Conservation (phyloP, 305 asterid species). For the Fraxinus baroniana region DNA sequence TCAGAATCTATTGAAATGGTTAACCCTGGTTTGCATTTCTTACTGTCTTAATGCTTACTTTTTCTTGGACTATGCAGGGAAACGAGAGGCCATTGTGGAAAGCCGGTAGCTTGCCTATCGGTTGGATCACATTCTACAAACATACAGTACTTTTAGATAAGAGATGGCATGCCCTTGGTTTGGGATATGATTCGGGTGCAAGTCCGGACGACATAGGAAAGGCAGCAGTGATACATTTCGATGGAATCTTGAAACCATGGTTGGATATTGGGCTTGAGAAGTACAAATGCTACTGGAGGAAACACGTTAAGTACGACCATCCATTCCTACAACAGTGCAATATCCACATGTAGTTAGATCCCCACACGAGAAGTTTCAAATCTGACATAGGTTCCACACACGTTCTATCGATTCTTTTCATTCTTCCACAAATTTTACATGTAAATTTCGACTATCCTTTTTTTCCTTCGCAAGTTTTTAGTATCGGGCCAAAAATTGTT, state of each 20-base stretch:
- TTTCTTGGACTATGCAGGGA: conserved; percentile 45
- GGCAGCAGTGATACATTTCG: conserved; percentile 78
- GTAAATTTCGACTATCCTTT: conserved; percentile 37
- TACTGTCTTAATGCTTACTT: conserved; percentile 12
- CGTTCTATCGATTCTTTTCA: conserved; percentile 44
- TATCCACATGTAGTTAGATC: conserved; percentile 49
- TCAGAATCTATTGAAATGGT: background rate
- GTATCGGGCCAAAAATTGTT: conserved; percentile 16
- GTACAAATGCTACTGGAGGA: conserved; percentile 67
- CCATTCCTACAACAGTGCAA: conserved; percentile 81
- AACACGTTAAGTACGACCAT: conserved; percentile 61
- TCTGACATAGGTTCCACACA: conserved; percentile 3
- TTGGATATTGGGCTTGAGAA: conserved; percentile 73
- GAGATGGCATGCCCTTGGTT: conserved; percentile 75
- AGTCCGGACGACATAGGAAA: conserved; percentile 43
- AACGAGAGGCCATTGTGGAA: conserved; percentile 46
- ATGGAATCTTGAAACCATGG: conserved; percentile 91
- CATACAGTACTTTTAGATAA: conserved; percentile 56
- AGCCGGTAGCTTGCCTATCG: conserved; percentile 85
- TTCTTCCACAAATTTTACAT: conserved; percentile 36
- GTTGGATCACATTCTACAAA: conserved; percentile 77
- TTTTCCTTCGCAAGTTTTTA: conserved; percentile 9
- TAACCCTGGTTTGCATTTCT: background rate
- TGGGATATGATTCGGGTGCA: conserved; percentile 66
- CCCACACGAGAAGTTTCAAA: conserved; percentile 10